Conservation (phyloP, 768 basidiomycete species). For the Xanthoconium purpureum region DNA sequence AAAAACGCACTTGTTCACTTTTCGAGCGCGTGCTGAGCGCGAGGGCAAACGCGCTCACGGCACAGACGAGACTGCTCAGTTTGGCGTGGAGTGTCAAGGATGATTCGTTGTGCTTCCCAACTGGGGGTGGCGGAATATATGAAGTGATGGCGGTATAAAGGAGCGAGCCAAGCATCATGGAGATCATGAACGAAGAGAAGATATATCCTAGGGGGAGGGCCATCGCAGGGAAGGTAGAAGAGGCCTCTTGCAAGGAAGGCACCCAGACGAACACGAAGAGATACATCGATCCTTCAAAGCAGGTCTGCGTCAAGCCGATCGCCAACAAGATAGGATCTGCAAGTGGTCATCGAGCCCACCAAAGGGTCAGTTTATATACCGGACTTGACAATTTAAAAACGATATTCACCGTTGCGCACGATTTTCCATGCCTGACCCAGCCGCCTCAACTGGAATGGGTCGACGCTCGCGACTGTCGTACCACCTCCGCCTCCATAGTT, state of each 20-base stretch:
- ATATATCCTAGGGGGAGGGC: constrained; percentile 72
- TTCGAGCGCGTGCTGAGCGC: constrained; percentile 44
- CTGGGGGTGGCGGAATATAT: constrained; percentile 21
- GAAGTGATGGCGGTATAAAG: constrained; percentile 56
- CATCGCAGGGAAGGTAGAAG: constrained; percentile 33
- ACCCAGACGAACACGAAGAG: constrained; percentile 85
- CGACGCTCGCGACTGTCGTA: constrained; percentile 22
- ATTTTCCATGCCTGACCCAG: constrained; percentile 56
- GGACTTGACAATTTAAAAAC: not conserved
- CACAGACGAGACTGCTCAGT: constrained; percentile 61
- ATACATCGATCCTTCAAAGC: constrained; percentile 84
- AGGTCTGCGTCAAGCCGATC: constrained; percentile 72
- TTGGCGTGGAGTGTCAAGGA: constrained; percentile 62
- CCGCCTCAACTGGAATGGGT: constrained; percentile 51
- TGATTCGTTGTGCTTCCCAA: constrained; percentile 29
- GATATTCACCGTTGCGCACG: constrained; percentile 45
- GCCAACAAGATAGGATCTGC: constrained; percentile 60
- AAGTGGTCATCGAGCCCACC: not conserved
- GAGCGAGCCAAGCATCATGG: constrained; percentile 78
- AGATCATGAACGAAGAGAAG: constrained; percentile 78
- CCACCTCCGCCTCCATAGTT: constrained; percentile 57
- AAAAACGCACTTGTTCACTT: constrained; percentile 55
- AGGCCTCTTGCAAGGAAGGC: constrained; percentile 64
- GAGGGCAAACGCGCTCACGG: constrained; percentile 54
- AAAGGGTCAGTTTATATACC: not conserved